Conservation (phyloP, 495 filamentous ascomycete species). For the Annulohypoxylon stygium region DNA sequence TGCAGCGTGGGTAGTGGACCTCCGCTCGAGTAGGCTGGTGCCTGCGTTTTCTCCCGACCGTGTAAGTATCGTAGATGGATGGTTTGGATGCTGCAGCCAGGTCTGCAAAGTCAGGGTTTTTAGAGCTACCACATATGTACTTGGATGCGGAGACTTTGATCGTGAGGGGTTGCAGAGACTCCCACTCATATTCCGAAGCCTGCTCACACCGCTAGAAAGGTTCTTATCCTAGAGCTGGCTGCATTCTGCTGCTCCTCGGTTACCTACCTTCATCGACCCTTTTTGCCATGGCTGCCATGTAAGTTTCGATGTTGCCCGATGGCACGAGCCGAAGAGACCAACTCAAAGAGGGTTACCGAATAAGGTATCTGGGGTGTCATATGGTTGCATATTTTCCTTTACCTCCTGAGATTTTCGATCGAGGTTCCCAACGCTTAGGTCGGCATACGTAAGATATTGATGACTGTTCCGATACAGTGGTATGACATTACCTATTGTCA, state of each 20-base stretch:
- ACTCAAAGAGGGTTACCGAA: conserved; percentile 31
- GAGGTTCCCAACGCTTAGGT: conserved; percentile 20
- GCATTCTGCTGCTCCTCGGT: conserved; percentile 38
- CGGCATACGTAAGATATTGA: conserved; percentile 41
- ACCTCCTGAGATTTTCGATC: conserved; percentile 33
- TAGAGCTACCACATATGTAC: conserved; percentile 38
- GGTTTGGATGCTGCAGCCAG: conserved; percentile 33
- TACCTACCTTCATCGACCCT: conserved; percentile 35
- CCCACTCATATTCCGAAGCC: conserved; percentile 35
- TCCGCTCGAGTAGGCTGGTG: conserved; percentile 34
- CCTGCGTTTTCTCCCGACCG: conserved; percentile 35
- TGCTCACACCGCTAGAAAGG: conserved; percentile 47
- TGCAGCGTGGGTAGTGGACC: conserved; percentile 40
- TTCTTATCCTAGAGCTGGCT: conserved; percentile 34
- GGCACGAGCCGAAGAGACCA: conserved; percentile 30
- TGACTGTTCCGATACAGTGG: conserved; percentile 39
- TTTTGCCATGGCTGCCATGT: conserved; percentile 23
- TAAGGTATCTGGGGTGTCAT: conserved; percentile 34
- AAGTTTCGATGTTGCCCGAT: conserved; percentile 34
- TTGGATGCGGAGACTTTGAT: conserved; percentile 43
- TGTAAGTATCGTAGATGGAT: conserved; percentile 29
- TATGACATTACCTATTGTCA: conserved; percentile 36
- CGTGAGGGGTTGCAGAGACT: conserved; percentile 40
- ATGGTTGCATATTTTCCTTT: conserved; percentile 27
- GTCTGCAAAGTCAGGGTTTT: conserved; percentile 38